A percentile compares a stretch with the other conserved stretches of the same genome.
Conservation (phyloP, 371 early-diverging fungal species). For the Umbelopsis sp. region DNA sequence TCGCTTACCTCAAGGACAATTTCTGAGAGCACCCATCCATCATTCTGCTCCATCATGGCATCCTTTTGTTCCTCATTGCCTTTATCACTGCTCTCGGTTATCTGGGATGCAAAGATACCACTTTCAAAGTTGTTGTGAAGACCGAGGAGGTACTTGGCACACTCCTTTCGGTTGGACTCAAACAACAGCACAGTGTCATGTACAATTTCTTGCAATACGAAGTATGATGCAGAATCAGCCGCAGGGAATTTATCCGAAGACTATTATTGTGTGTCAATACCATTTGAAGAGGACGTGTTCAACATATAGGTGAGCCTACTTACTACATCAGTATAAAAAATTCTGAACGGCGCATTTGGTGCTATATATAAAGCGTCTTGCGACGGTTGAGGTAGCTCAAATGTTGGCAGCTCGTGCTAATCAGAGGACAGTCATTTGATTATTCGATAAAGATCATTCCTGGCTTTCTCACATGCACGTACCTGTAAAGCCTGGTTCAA, state of each 20-base stretch:
- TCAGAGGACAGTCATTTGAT: not conserved
- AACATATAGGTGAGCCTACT: constrained; percentile 17
- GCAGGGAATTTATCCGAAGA: constrained; percentile 24
- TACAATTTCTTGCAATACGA: constrained; percentile 79
- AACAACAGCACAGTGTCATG: constrained; percentile 79
- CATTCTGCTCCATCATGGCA: constrained; percentile 22
- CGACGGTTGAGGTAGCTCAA: constrained; percentile 51
- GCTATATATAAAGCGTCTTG: constrained; percentile 30
- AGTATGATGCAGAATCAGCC: constrained; percentile 66
- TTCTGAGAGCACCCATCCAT: constrained; percentile 43
- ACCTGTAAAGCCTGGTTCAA: constrained; percentile 56
- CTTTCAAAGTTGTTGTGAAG: constrained; percentile 61
- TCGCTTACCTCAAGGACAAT: constrained; percentile 41
- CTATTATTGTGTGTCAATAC: constrained; percentile 25
- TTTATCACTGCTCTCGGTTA: constrained; percentile 27
- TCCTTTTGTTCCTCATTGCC: constrained; percentile 28
- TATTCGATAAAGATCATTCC: not conserved
- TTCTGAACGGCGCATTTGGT: constrained; percentile 24
- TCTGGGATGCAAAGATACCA: constrained; percentile 55
- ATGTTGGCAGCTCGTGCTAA: constrained; percentile 63
- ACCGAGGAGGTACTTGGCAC: constrained; percentile 69
- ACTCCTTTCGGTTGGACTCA: constrained; percentile 82
- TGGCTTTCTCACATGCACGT: not conserved
- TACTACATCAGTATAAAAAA: constrained; percentile 8
- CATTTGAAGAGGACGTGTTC: constrained; percentile 24